Percentiles rank a stretch among this genome's conserved stretches.
Evolutionary conservation across 306 rosid species (phyloP).

Genomic region (Betula pendula): DNA sequence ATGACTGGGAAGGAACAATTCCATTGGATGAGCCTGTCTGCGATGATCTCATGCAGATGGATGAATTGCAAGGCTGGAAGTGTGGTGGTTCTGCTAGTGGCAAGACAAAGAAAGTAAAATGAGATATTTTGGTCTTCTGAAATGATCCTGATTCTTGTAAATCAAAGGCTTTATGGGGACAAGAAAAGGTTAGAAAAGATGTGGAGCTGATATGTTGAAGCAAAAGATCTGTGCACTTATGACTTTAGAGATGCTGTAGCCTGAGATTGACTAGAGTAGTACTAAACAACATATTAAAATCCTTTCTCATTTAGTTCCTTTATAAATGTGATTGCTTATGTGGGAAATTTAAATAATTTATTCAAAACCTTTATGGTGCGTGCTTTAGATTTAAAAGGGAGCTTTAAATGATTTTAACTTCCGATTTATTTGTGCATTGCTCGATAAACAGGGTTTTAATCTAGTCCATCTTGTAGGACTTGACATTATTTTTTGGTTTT

Average conservation of each 20-base stretch:
- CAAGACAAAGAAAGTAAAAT: not conserved
- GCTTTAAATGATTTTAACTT: not conserved
- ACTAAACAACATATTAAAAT: not conserved
- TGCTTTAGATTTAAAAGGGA: not conserved
- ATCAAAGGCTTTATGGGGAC: not conserved
- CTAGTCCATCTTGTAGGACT: constrained; percentile 11
- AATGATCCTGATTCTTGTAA: not conserved
- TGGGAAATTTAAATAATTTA: not conserved
- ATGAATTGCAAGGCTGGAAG: not conserved
- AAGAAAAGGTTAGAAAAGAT: not conserved
- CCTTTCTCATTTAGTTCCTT: not conserved
- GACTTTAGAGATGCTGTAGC: constrained; percentile 5
- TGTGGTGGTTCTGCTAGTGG: not conserved
- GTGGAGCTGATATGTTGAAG: not conserved
- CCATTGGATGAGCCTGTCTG: not conserved
- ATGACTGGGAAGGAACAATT: not conserved
- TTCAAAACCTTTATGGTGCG: not conserved
- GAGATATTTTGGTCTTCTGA: not conserved
- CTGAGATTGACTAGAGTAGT: not conserved
- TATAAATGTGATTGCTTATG: not conserved
- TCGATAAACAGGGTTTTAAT: constrained; percentile 9
- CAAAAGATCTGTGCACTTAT: constrained; percentile 1
- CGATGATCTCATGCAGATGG: not conserved
- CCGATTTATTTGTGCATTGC: not conserved
- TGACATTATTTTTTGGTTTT: constrained; percentile 12